Base-by-base conservation (phyloP, 1,284 basidiomycete species). In the Pseudozyma hubeiensis region DNA sequence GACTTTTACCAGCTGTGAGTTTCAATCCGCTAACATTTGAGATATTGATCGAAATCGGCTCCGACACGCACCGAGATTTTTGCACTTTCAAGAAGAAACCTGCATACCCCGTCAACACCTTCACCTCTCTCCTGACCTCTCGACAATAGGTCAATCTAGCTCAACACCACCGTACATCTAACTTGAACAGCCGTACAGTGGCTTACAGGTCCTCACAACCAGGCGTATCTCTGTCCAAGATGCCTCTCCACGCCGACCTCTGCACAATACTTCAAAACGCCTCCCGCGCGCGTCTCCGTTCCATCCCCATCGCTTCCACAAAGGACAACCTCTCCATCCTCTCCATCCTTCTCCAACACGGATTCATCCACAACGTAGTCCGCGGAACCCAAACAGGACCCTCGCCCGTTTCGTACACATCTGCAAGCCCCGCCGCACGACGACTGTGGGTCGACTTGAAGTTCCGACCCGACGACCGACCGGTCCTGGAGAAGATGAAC, bases 371-470 rank as follows among this genome's bases (percentile, higher is more conserved):
- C 55, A 90, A 88, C 78, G 78, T 96, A 50, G 91, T 91, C 0
- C 90, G 93, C 13, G 94, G 94, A 7, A 93, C 93, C 10, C 85
- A 89, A 53, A 86, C 88, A 4, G 87, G 87, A 0, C 89, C 93
- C 0, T 88, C 88, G 9, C 92, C 93, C 0, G 74, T 81, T 0
- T 87, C 87, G 10, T 95, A 92, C 81, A 78, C 87, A 49, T 70
- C 78, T 2, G 90, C 87, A 7, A 85, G 81, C 9, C 70, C 75
- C 1, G 79, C 84, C 37, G 62, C 75, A 19, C 63, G 75, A 17
- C 49, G 81, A 37, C 91, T 96, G 84, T 94, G 93, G 93, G 92
- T 92, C 3, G 90, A 92, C 68, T 89, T 96, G 74, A 96, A 96
- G 85, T 95, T 93, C 85, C 88, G 92, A 53, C 53, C 70, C 3